Evolutionary conservation across 306 rosid species (phyloP), one percentile per base, ranked within the genome.

Genomic region (Styphnolobium japonicum): DNA sequence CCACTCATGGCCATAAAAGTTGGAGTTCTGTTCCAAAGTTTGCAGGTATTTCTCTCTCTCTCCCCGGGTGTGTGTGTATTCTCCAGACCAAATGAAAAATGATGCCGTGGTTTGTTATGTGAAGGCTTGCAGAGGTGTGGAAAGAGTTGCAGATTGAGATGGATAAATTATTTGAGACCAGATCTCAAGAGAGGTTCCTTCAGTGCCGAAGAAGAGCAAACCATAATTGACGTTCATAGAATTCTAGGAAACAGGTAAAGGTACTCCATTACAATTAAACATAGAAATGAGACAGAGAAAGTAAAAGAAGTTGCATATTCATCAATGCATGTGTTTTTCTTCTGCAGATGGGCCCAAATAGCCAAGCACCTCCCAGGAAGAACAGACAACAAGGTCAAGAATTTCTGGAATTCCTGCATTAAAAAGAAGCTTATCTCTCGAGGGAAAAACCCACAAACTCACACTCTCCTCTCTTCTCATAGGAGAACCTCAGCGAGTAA

Each of bases 361-460:
- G 98, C 98, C n/a, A 94, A 90, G 70, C 97, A 94, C 71, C 86
- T 94, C 4, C 98, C 98, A 0, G 97, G 98, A 5, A 88, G 98
- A 81, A 94, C 97, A 46, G 98, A 94, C 80, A 94, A 94, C 15
- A 97, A 94, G 87, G 91, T 94, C 22, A 94, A 94, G 89, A 94
- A 94, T 69, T 92, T 89, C 76, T 94, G 98, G 98, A 94, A 94
- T 75, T 94, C 98, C 0, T 90, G 94, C 88, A 81, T 92, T 36
- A 94, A 94, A 76, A 94, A 94, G 80, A 94, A 94, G 81, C 94
- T 94, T 33, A 78, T 94, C 25, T 86, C 97, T 3, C 94, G 81
- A 68, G 98, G 98, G 53, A 79, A 92, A 40, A 97, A 94, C 75
- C 98, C 98, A 67, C 92, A 86, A 82, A 94, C 98, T 10, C 98